phyloP scores from a whole-genome alignment of 106 monocot species.

The Apostasia shenzhenica region DNA sequence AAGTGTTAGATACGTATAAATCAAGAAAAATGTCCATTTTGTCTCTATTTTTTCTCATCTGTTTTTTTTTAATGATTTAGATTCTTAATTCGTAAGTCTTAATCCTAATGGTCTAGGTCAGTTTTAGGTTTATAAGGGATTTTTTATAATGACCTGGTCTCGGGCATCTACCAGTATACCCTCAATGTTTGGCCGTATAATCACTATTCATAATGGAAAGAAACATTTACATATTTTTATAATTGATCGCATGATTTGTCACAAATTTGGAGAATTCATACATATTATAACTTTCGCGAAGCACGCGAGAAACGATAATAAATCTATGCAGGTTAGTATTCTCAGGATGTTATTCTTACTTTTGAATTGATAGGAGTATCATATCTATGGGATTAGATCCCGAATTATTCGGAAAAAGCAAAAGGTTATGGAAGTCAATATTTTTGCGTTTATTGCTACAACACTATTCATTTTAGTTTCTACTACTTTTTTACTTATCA shows the following conservation, averaged over 20 bases:
- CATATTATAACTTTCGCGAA: background rate
- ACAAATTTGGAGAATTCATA: constrained; percentile 5
- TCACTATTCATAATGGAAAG: constrained; percentile 18
- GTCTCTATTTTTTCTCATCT: background rate
- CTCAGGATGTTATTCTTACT: background rate
- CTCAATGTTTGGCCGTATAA: constrained; percentile 1
- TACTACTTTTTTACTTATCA: background rate
- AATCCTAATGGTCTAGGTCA: too few species aligned
- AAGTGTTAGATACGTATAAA: background rate
- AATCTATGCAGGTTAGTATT: background rate
- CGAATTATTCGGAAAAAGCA: background rate
- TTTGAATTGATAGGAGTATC: background rate
- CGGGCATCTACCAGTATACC: background rate
- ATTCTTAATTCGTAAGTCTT: background rate
- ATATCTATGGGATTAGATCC: background rate
- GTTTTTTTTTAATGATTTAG: background rate
- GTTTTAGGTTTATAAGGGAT: too few species aligned
- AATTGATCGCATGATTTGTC: constrained; percentile 10
- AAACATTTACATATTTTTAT: constrained; percentile 6
- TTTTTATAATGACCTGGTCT: background rate
- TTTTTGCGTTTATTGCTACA: background rate
- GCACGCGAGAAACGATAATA: background rate
- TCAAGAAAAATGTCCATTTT: background rate
- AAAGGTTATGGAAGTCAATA: background rate
- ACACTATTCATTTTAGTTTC: constrained; percentile 1